Base-by-base conservation (phyloP, 306 rosid genomes). In the Hippophae tibetana region DNA sequence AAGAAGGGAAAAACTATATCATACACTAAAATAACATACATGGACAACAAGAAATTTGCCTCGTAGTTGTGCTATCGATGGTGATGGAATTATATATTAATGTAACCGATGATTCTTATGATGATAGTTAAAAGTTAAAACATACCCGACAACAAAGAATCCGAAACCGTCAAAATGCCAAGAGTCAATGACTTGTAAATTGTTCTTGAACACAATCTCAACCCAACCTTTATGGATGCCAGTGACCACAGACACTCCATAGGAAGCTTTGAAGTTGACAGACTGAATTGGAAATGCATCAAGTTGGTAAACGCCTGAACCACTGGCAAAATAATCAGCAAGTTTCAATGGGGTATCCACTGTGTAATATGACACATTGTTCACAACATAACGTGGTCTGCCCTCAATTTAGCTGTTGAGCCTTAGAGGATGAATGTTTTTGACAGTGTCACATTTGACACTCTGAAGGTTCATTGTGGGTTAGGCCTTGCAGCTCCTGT, bases 161-260 rank as follows among this genome's bases (percentile, higher is more conserved):
- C 81, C 87, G 7, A 47, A 87, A 64, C 96, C 98, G 78, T 90
- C 87, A 9, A 90, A 77, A 71, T 90, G 95, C 92, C 95, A 90
- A 60, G 98, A 6, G 69, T 85, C 86, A 43, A 83, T 79, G 47
- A 47, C 63, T 41, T 42, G 61, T 56, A 83, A 51, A 52, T 43
- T 68, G 65, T 81, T 90, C 42, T 72, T 53, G 1, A 90, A 63
- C 23, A 87, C 96, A 60, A 83, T 62, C 82, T 90, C 95, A n/a
- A 71, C 42, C 95, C 86, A 83, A 7, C 85, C 92, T 60, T 81
- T 85, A 68, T 85, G 80, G 23, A 61, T 52, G 42, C 87, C 81
- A 25, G 82, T 78, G 10, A 80, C 82, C 0, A 87, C 92, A n/a
- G 81, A 82, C n/a, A 81, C 79, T 64, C 85, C 96, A 3, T 14